Evolutionary conservation across 2,329 filamentous ascomycete genomes (phyloP).

Genomic region (Phoma sp.): DNA sequence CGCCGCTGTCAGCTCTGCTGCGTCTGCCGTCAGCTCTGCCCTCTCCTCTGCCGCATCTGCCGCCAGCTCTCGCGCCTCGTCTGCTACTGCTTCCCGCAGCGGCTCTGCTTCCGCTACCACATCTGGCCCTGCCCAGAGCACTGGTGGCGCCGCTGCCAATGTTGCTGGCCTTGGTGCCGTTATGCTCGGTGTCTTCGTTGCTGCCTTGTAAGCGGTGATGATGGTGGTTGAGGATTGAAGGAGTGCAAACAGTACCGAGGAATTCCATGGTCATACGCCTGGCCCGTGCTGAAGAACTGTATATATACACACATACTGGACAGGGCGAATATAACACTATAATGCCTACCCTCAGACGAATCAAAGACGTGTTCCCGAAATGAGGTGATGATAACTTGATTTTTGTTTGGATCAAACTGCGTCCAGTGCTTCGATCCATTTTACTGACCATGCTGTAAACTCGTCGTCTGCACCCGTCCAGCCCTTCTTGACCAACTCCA

Average conservation of each 20-base stretch:
- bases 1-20: constrained; percentile 1
- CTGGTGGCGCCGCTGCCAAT: constrained; percentile 30
- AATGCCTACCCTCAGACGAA: not conserved
- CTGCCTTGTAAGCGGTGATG: constrained; percentile 23
- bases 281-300: constrained; percentile 12
- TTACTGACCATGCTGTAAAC: constrained; percentile 77
- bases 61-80: not conserved
- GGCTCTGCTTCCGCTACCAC: constrained; percentile 6
- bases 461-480: constrained; percentile 75
- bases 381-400: not conserved
- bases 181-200: constrained; percentile 11
- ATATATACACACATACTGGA: constrained; percentile 5
- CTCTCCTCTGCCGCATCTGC: constrained; percentile 6
- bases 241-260: constrained; percentile 5
- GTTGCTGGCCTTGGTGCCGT: constrained; percentile 30
- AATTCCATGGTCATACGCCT: constrained; percentile 8
- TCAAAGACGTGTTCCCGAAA: not conserved
- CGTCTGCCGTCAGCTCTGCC: constrained; percentile 9
- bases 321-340: constrained; percentile 8
- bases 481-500: constrained; percentile 61
- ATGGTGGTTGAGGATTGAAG: not conserved
- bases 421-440: constrained; percentile 57
- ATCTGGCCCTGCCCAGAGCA: constrained; percentile 19
- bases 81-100: constrained; percentile 8
- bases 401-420: constrained; percentile 29